Percentiles rank a stretch among this genome's conserved stretches.
Evolutionary conservation across 1,139 yeast species (phyloP).

Genomic region (Hanseniaspora sp.): DNA sequence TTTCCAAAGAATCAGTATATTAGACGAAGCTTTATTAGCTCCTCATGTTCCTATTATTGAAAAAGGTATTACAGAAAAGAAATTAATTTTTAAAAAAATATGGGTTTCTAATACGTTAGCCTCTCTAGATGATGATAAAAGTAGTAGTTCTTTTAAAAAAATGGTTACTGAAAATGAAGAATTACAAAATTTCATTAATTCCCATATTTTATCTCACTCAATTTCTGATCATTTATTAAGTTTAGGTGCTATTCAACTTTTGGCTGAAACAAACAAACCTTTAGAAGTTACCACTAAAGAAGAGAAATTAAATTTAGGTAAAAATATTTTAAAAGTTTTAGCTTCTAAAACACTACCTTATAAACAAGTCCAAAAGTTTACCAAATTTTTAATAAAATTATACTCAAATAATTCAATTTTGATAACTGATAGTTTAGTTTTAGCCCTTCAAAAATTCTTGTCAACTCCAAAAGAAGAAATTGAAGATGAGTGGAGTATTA

Average conservation of each 20-base stretch:
- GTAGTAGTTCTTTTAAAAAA: neutral
- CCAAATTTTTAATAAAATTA: constrained; percentile 19
- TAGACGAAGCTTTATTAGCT: constrained; percentile 17
- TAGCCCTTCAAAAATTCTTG: constrained; percentile 1
- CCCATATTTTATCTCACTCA: constrained; percentile 21
- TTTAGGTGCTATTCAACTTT: constrained; percentile 23
- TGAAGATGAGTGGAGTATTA: constrained; percentile 21
- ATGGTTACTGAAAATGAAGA: constrained; percentile 26
- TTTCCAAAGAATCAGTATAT: constrained; percentile 34
- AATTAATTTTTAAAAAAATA: constrained; percentile 47
- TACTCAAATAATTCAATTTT: constrained; percentile 22
- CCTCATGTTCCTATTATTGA: constrained; percentile 30
- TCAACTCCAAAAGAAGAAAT: constrained; percentile 17
- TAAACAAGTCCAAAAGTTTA: constrained; percentile 21
- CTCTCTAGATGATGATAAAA: constrained; percentile 20
- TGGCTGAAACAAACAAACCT: constrained; percentile 18
- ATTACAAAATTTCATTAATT: constrained; percentile 23
- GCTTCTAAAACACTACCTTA: constrained; percentile 18
- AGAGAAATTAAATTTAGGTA: constrained; percentile 15
- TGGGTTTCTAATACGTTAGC: constrained; percentile 46
- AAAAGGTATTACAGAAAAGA: constrained; percentile 56
- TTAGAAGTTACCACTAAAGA: constrained; percentile 15
- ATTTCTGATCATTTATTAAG: constrained; percentile 22
- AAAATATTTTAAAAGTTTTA: constrained; percentile 8
- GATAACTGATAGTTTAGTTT: constrained; percentile 22